phyloP scores from a whole-genome alignment of 176 grass and related monocot species.

The Alopecurus myosuroides region DNA sequence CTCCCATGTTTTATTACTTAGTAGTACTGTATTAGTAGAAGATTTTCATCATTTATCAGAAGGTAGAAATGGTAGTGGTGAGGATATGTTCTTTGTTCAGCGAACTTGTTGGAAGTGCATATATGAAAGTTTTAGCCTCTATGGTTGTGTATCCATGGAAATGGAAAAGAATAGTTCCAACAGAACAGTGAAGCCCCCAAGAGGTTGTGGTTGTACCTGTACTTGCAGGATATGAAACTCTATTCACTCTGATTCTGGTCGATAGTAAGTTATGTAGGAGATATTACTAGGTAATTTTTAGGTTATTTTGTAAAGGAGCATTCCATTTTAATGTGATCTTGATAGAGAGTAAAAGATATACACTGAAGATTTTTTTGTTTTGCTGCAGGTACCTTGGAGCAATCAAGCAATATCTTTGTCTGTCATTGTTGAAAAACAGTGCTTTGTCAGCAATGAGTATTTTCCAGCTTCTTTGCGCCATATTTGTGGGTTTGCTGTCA shows the following conservation, averaged over 20 bases:
- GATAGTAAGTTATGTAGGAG: conserved; percentile 1
- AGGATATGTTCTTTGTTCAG: conserved; percentile 21
- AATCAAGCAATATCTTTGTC: conserved; percentile 95
- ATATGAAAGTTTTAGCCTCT: background rate
- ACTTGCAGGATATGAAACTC: background rate
- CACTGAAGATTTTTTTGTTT: conserved; percentile 14
- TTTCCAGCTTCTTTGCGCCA: conserved; percentile 88
- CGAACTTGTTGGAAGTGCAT: background rate
- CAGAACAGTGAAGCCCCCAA: background rate
- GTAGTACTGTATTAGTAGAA: background rate
- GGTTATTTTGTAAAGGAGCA: background rate
- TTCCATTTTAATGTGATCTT: conserved; percentile 26
- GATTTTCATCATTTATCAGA: background rate
- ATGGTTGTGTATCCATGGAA: background rate
- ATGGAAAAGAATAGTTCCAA: background rate
- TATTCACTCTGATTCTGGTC: background rate
- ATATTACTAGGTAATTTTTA: background rate
- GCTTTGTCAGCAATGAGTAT: conserved; percentile 88
- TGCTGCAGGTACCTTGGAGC: conserved; percentile 81
- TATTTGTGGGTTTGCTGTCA: conserved; percentile 82
- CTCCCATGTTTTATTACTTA: background rate
- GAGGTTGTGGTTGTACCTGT: background rate
- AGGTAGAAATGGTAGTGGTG: conserved; percentile 11
- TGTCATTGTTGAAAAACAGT: conserved; percentile 97
- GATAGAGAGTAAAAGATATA: background rate